Conservation (phyloP, 2,329 filamentous ascomycete species). For the Cordyceps militaris region DNA sequence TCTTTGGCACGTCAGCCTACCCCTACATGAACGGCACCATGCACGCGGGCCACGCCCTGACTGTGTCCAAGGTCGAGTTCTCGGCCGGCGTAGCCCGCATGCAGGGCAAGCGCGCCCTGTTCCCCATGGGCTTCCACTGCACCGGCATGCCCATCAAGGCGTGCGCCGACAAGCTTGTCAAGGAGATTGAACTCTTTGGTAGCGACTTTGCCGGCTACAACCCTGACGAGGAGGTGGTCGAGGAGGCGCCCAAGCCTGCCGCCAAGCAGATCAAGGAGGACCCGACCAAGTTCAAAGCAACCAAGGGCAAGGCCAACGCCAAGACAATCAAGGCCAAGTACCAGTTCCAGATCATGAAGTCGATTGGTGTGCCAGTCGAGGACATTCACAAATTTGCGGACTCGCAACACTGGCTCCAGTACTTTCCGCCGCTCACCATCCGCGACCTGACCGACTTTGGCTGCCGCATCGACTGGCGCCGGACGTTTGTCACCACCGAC, state of each 20-base stretch:
- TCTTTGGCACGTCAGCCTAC: constrained; percentile 58
- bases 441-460: constrained; percentile 78
- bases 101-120: constrained; percentile 80
- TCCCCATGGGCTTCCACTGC: constrained; percentile 85
- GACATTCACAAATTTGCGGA: constrained; percentile 94
- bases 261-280: constrained; percentile 70
- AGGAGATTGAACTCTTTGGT: constrained; percentile 86
- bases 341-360: constrained; percentile 90
- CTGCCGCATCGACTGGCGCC: constrained; percentile 84
- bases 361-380: constrained; percentile 76
- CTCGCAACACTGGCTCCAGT: constrained; percentile 82
- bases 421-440: constrained; percentile 61
- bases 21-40: constrained; percentile 80
- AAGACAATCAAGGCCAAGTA: constrained; percentile 94
- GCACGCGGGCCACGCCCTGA: constrained; percentile 90
- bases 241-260: constrained; percentile 42
- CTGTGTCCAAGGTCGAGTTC: constrained; percentile 89
- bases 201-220: constrained; percentile 74
- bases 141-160: constrained; percentile 98
- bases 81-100: constrained; percentile 78
- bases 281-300: constrained; percentile 82
- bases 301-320: constrained; percentile 84
- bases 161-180: constrained; percentile 86
- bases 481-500: constrained; percentile 89
- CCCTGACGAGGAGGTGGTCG: constrained; percentile 47